phyloP scores from a whole-genome alignment of 257 asterid genomes.

The Solanum lycopersicoides region DNA sequence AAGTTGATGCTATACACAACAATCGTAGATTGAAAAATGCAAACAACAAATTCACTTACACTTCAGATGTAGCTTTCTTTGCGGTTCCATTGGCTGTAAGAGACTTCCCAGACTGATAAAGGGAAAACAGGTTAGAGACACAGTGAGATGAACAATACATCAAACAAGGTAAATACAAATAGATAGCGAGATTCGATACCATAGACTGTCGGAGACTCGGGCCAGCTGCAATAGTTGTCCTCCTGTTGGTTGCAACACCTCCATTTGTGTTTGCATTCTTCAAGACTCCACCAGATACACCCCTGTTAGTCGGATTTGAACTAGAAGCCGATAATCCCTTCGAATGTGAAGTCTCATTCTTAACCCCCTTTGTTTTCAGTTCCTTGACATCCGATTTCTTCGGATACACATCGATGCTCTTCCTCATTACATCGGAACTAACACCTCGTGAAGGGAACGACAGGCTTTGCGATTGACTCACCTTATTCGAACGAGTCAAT shows the following conservation, averaged over 20 bases:
- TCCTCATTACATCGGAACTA: slow-evolving; percentile 37
- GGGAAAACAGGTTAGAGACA: background rate
- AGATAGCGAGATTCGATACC: slow-evolving; percentile 9
- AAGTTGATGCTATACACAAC: background rate
- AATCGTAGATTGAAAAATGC: background rate
- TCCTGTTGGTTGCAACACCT: slow-evolving; percentile 11
- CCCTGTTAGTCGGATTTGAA: background rate
- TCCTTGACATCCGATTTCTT: slow-evolving; percentile 27
- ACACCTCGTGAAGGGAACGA: slow-evolving; percentile 37
- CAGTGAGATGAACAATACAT: background rate
- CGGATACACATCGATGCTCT: slow-evolving; percentile 41
- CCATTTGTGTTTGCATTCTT: background rate
- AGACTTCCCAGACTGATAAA: slow-evolving; percentile 31
- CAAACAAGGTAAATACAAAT: background rate
- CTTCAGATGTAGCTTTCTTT: slow-evolving; percentile 20
- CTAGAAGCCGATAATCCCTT: slow-evolving; percentile 15
- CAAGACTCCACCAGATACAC: background rate
- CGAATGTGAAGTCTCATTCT: slow-evolving; percentile 9
- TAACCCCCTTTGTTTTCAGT: slow-evolving; percentile 22
- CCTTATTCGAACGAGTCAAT: slow-evolving; percentile 30
- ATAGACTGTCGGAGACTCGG: slow-evolving; percentile 27
- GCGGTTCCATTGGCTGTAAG: slow-evolving; percentile 20
- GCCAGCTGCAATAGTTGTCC: slow-evolving; percentile 27
- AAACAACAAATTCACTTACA: slow-evolving; percentile 22
- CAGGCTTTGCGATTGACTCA: slow-evolving; percentile 44